A percentile compares a stretch with the other conserved stretches of the same genome.
phyloP scores from a whole-genome alignment of 305 asterid genomes.

The Fraxinus sp. region DNA sequence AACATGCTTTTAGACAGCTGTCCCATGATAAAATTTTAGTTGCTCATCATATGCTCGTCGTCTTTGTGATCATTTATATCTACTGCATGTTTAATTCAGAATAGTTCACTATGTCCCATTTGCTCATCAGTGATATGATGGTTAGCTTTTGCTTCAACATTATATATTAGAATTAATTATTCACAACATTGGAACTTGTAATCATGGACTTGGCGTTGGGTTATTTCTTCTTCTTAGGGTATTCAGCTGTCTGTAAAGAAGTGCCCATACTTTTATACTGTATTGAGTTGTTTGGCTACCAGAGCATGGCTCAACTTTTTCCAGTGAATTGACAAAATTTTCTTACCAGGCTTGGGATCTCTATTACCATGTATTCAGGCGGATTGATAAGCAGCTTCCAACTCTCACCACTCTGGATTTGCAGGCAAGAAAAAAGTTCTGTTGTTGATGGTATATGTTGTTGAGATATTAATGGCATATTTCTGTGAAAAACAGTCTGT shows the following conservation, averaged over 20 bases:
- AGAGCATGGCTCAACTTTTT: neutral
- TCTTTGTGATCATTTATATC: neutral
- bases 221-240: neutral
- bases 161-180: neutral
- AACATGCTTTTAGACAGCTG: neutral
- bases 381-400: constrained; percentile 96
- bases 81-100: neutral
- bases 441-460: constrained; percentile 19
- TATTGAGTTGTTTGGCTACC: neutral
- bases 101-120: neutral
- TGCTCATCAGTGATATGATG: neutral
- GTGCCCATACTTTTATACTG: neutral
- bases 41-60: neutral
- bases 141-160: neutral
- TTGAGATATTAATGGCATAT: constrained; percentile 15
- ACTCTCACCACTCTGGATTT: constrained; percentile 90
- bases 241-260: neutral
- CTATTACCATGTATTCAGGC: constrained; percentile 90
- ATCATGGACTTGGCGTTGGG: neutral
- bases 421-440: constrained; percentile 60
- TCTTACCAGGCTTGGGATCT: constrained; percentile 94
- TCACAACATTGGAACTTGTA: neutral
- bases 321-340: constrained; percentile 26
- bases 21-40: neutral
- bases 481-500: constrained; percentile 62